Evolutionary conservation across 495 filamentous ascomycete genomes (phyloP), one percentile per base, ranked within the genome.

Genomic region (Penicillium daleae): DNA sequence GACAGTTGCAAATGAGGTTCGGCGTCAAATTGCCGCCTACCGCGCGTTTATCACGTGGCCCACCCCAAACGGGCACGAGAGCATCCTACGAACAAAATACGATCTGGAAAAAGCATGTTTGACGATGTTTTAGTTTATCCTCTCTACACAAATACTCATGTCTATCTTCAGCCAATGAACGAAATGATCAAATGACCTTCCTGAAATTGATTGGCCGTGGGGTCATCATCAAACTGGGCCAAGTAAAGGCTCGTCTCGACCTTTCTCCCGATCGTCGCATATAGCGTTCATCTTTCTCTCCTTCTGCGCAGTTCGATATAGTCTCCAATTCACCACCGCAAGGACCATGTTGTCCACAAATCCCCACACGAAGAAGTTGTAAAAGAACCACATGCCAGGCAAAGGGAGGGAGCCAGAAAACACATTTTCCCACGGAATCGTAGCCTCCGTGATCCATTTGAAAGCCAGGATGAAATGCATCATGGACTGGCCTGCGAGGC

Each of bases 1-100:
- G 58, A 69, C 54, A 69, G 63, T 68, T 69, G 62, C 64, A 53
- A 55, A 53, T 71, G 66, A 71, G 56, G 69, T 71, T 53, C 32
- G 35, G 68, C 68, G 66, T 35, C 60, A 61, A 68, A 56, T 59
- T 70, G 64, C 61, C 64, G 69, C 62, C 35, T 67, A 27, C 35
- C 67, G 68, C 67, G 64, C 66, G 66, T 32, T 5, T 65, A 65
- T 70, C 67, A 71, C 66, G 63, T 71, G 68, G 19, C 46, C 46
- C 32, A 40, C 51, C 39, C 24, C 19, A 39, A 33, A 29, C 33
- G n/a, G 56, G 37, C 19, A 31, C 32, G 22, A 42, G 22, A 27
- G 35, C 31, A 46, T 46, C 19, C 42, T 46, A 9, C 42, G 4
- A 46, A 9, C 40, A n/a, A n/a, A n/a, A n/a, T 22, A 24, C 21